Evolutionary conservation across 2,329 filamentous ascomycete species (phyloP).

Genomic region (Penicillium sp.): DNA sequence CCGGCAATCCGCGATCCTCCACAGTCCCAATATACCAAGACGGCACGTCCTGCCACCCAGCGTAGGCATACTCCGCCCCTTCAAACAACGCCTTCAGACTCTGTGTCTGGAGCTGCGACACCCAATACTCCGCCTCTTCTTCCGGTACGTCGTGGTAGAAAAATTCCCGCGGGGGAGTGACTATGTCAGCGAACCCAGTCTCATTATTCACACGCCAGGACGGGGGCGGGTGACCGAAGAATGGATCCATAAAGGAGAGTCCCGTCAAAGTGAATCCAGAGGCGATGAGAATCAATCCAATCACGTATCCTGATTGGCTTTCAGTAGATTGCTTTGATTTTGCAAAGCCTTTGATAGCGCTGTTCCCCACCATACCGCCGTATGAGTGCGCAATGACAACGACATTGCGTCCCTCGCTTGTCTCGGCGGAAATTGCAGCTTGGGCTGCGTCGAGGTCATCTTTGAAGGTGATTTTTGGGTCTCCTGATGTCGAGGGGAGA

Average conservation of each 20-base stretch:
- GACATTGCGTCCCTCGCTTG: conserved; percentile 45
- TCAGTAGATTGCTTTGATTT: conserved; percentile 18
- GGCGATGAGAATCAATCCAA: conserved; percentile 52
- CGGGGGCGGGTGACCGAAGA: conserved; percentile 50
- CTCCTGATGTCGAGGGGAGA: conserved; percentile 44
- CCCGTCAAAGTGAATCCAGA: conserved; percentile 49
- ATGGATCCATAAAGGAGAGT: conserved; percentile 45
- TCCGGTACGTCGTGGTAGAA: conserved; percentile 57
- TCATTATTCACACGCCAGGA: conserved; percentile 44
- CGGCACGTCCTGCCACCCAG: conserved; percentile 55
- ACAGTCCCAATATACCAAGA: conserved; percentile 52
- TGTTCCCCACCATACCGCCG: conserved; percentile 53
- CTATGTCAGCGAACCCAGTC: conserved; percentile 49
- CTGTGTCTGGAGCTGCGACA: conserved; percentile 46
- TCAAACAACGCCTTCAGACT: conserved; percentile 51
- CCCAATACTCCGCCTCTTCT: conserved; percentile 51
- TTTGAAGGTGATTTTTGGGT: conserved; percentile 44
- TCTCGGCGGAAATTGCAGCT: conserved; percentile 43
- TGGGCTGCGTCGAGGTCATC: conserved; percentile 49
- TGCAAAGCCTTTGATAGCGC: conserved; percentile 51
- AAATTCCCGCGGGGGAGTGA: conserved; percentile 42
- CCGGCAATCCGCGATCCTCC: conserved; percentile 48
- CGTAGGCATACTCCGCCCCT: conserved; percentile 50
- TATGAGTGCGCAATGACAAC: conserved; percentile 56
- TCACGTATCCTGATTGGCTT: conserved; percentile 40